Evolutionary conservation across 495 filamentous ascomycete genomes (phyloP).

Genomic region (Aspergillus conjunctus): DNA sequence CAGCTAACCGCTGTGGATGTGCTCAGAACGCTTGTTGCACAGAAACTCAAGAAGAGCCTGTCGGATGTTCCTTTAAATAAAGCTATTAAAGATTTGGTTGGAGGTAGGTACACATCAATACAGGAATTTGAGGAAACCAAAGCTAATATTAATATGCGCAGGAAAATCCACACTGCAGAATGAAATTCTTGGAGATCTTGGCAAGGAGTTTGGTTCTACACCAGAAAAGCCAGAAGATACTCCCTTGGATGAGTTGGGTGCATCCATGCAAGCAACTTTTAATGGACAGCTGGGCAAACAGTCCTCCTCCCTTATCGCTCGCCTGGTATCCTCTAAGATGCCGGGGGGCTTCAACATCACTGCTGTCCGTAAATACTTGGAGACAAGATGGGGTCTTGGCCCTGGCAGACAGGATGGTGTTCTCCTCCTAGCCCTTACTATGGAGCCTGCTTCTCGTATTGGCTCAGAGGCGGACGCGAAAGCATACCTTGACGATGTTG

Average conservation of each 20-base stretch:
- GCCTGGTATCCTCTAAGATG: conserved; percentile 98
- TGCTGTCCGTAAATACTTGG: conserved; percentile 87
- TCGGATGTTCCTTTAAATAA: conserved; percentile 90
- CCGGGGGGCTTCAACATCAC: conserved; percentile 99
- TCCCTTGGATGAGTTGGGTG: conserved; percentile 92
- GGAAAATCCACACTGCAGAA: conserved; percentile 98
- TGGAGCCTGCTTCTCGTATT: conserved; percentile 86
- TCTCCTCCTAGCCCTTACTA: conserved; percentile 84
- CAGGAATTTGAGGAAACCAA: neutral
- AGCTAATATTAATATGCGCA: conserved; percentile 34
- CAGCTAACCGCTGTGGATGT: conserved; percentile 88
- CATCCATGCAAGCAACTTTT: conserved; percentile 95
- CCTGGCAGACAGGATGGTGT: conserved; percentile 90
- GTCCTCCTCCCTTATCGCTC: conserved; percentile 87
- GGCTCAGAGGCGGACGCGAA: conserved; percentile 90
- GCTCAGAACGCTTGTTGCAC: conserved; percentile 87
- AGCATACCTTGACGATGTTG: conserved; percentile 80
- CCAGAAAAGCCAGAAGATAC: conserved; percentile 99
- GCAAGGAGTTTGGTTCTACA: conserved; percentile 97
- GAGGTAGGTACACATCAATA: conserved; percentile 64
- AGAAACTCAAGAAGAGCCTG: conserved; percentile 95
- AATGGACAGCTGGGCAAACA: conserved; percentile 98
- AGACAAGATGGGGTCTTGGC: conserved; percentile 89
- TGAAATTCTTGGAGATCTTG: conserved; percentile 91
- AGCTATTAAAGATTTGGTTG: conserved; percentile 98